Evolutionary conservation across 306 rosid genomes (phyloP), one percentile per base, ranked within the genome.

Genomic region (Dalbergia cochinchinensis): DNA sequence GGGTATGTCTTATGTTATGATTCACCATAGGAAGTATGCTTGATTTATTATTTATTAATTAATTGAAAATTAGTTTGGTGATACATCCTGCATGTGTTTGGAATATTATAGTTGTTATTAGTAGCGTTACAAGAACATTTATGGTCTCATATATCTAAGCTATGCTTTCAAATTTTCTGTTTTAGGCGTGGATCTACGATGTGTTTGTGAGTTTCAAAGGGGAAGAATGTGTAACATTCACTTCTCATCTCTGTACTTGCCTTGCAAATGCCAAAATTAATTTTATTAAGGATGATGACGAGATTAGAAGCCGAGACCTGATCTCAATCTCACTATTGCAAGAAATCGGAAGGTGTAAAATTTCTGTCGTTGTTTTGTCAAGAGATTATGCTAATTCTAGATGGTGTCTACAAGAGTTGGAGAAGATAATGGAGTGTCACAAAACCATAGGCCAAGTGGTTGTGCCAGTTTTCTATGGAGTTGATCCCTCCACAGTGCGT

Each of bases 401-500:
- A 2, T 26, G 31, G 31, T 26, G 31, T 26, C 31, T 26, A 14
- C 45, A 42, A 15, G 76, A 68, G 44, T 63, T 74, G 10, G 59
- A 13, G 33, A 45, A 61, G 5, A 74, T 74, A 0, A 48, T 76
- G 63, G 12, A 45, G 13, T 9, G 12, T 60, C 16, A 15, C n/a
- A 59, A 37, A 12, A 0, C 1, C 3, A 16, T 0, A 8, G 42
- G 39, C 16, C 22, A 33, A 4, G 63, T 47, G 6, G 83, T 78
- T 33, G 11, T 78, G 11, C 83, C 83, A 0, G 45, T 76, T 37
- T 76, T 76, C 55, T 76, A 69, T 5, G 53, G 16, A 4, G 71
- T 78, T 14, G 41, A 45, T 16, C 77, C 83, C 50, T 69, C 77
- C 2, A 53, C 69, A 7, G 62, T 78, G 44, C 76, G 54, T 5